Percentiles rank a stretch among this genome's conserved stretches.
Evolutionary conservation across 345 rosid species (phyloP).

Genomic region (Eutrema yunnanense): DNA sequence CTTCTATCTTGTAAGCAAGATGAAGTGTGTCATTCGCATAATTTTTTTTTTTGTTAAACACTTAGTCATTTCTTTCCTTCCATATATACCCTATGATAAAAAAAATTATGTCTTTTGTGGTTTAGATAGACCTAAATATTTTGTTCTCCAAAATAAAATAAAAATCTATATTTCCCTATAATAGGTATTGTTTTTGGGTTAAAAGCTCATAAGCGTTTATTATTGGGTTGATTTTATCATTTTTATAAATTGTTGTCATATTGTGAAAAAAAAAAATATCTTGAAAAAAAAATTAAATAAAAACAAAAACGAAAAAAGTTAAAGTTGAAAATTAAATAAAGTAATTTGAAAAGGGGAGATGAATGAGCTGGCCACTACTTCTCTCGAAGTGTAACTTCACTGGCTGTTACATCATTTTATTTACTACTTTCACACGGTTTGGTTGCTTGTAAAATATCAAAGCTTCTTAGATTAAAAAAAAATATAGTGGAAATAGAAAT

Average conservation of each 20-base stretch:
- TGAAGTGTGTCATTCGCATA: too few species aligned
- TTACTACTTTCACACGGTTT: constrained; percentile 23
- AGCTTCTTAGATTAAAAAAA: not conserved
- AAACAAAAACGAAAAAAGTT: constrained; percentile 12
- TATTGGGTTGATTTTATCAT: too few species aligned
- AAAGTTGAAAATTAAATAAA: constrained; percentile 20
- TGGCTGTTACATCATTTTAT: constrained; percentile 28
- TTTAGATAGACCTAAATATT: too few species aligned
- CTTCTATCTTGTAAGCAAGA: too few species aligned
- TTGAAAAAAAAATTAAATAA: not conserved
- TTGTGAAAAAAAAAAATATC: not conserved
- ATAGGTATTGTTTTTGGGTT: too few species aligned
- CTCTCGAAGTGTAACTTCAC: constrained; percentile 27
- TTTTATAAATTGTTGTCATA: not conserved
- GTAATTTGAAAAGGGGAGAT: constrained; percentile 1
- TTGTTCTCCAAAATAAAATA: too few species aligned
- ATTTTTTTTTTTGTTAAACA: too few species aligned
- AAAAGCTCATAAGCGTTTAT: too few species aligned
- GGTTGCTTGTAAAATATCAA: constrained; percentile 11
- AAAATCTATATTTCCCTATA: too few species aligned
- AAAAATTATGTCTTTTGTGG: too few species aligned
- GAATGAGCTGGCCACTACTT: constrained; percentile 33
- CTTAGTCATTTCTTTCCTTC: too few species aligned
- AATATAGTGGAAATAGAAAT: not conserved
- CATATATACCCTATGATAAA: too few species aligned